Evolutionary conservation across 2,329 filamentous ascomycete species (phyloP), one percentile per base, ranked within the genome.

Genomic region (Fusarium armeniacum): DNA sequence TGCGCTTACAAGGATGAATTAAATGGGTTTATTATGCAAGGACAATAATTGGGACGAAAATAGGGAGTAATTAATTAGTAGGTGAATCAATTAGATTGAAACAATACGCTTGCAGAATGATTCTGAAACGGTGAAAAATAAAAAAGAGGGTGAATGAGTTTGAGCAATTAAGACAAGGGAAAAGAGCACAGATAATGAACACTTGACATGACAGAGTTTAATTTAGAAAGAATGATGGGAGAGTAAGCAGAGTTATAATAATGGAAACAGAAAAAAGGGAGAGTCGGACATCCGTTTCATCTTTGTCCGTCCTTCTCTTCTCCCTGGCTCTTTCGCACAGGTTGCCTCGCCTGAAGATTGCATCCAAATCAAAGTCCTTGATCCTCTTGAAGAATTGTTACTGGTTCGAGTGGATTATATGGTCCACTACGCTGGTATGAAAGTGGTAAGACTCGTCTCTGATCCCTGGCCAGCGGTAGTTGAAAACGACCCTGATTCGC

Each of bases 401-500:
- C 40, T 72, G 65, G 69, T 15, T 51, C 33, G 15, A 38, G 56
- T 24, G n/a, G 10, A 12, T 40, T 22, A 6, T 7, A 9, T 41
- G 50, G 43, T 58, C 72, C 72, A 74, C 72, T 49, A 10, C 40
- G 35, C 51, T 57, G 45, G 41, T 51, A 58, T 67, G 38, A 61
- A 65, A 52, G 22, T 51, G 57, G 60, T 45, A 65, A 18, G 36
- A 18, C 44, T 10, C 41, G 30, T 18, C 52, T 56, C 43, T 47
- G 54, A 73, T 69, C 73, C 58, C 55, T 58, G 54, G 32, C 13
- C 12, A 16, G n/a, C 60, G 44, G 33, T 45, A 26, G 32, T 32
- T 13, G 30, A 38, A 15, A 32, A 11, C n/a, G 3, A 7, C 1
- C 46, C 44, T 75, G 74, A 76, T 76, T 76, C 72, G 74, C 73